Evolutionary conservation across 306 rosid species (phyloP).

Genomic region (Vicia sativa): DNA sequence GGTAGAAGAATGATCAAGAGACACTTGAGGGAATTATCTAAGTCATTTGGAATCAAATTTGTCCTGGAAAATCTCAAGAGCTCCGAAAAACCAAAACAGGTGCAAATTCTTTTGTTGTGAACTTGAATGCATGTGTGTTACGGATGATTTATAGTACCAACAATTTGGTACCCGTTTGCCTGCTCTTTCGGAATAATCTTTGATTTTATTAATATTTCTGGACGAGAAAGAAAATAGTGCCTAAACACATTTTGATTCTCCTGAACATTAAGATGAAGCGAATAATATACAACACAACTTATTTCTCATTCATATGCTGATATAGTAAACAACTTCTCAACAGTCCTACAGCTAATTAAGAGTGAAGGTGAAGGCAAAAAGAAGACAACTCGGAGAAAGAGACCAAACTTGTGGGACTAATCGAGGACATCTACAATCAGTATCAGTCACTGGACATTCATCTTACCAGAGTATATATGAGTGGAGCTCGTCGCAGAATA

Average conservation of each 20-base stretch:
- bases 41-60: slow-evolving; percentile 46
- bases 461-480: slow-evolving; percentile 52
- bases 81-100: slow-evolving; percentile 61
- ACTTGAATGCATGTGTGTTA: not conserved
- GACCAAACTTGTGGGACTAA: slow-evolving; percentile 54
- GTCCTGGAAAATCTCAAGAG: slow-evolving; percentile 47
- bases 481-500: slow-evolving; percentile 17
- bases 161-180: too few relatives aligned
- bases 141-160: too few relatives aligned
- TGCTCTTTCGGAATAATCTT: too few relatives aligned
- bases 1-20: slow-evolving; percentile 57
- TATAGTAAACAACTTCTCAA: slow-evolving; percentile 60
- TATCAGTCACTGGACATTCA: slow-evolving; percentile 62
- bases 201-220: too few relatives aligned
- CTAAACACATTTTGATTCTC: too few relatives aligned
- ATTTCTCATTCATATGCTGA: slow-evolving; percentile 47
- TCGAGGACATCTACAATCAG: slow-evolving; percentile 63
- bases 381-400: slow-evolving; percentile 49
- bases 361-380: slow-evolving; percentile 55
- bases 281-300: not conserved
- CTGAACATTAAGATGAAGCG: not conserved
- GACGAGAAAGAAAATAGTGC: too few relatives aligned
- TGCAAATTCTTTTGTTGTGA: slow-evolving; percentile 39
- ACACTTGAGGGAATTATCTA: slow-evolving; percentile 53
- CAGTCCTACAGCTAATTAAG: slow-evolving; percentile 59